Base-by-base conservation (phyloP, 2,329 filamentous ascomycete species). In the Aspergillus luchuensis region DNA sequence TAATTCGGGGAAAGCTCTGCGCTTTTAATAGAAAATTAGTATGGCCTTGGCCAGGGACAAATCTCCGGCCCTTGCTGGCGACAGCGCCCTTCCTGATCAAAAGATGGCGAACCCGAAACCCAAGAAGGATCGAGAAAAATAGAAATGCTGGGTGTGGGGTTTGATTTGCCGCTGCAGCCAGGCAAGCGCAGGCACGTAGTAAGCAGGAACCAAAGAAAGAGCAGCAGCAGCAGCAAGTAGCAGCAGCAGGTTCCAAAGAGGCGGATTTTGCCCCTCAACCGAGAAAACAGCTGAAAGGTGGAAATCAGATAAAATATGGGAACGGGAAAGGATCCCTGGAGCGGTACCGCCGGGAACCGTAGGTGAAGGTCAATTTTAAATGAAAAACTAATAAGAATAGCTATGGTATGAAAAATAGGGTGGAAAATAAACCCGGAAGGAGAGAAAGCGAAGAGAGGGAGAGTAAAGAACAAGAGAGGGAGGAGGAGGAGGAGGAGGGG, bases 121-220 rank as follows among this genome's bases (percentile, higher is more conserved):
- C 53, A 28, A 56, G 36, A 33, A 52, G 50, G 48, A 49, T 58
- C 55, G 53, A 53, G 55, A 57, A 50, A 58, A 57, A 57, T 36
- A 59, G 48, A 58, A 59, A 59, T 58, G 63, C 62, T 62, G 54
- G 60, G 55, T 68, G 66, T 69, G 64, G 67, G 64, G 67, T 36
- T 13, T 36, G 57, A 60, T 65, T 67, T 63, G 63, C 65, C 63
- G 69, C 72, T 74, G 72, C 71, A 67, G 65, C 71, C 72, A 67
- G 72, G 68, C 70, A 72, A 64, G 63, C 63, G 69, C 66, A 56
- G 36, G 60, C 58, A 48, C 39, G 30, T 48, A 56, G 47, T 23
- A 30, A 50, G 33, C 8, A 25, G 56, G 58, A 28, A 43, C 13
- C 15, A 56, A 36, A 49, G 47, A 36, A 47, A 41, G 25, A n/a